These are phyloP conservation scores for Kluyveromyces dobzhanskii DNA, from an alignment of 805 yeast species.

Conservation along the genomic window DNA sequence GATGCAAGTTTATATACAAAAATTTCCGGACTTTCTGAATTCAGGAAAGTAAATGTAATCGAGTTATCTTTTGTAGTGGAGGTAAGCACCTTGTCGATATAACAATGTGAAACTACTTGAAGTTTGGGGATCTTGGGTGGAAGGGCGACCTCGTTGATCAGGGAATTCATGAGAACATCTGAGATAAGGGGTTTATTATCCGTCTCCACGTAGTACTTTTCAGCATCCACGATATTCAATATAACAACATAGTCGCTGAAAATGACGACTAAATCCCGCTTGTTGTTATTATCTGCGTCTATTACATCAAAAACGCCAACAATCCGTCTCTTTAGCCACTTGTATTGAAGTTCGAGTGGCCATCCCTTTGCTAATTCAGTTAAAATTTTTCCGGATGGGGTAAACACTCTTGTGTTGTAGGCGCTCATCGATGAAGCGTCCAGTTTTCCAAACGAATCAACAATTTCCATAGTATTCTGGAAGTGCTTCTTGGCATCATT, in stretches of 20 bases:
- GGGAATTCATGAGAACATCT: constrained; percentile 82
- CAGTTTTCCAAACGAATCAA: constrained; percentile 72
- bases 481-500: constrained; percentile 34
- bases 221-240: constrained; percentile 43
- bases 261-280: constrained; percentile 54
- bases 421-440: constrained; percentile 32
- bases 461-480: constrained; percentile 49
- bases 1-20: constrained; percentile 22
- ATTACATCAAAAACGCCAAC: constrained; percentile 59
- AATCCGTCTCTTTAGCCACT: constrained; percentile 82
- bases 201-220: constrained; percentile 16
- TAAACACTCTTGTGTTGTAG: constrained; percentile 62
- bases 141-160: constrained; percentile 77
- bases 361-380: constrained; percentile 78
- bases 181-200: constrained; percentile 48
- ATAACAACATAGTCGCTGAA: constrained; percentile 77
- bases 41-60: constrained; percentile 15
- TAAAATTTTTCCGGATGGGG: constrained; percentile 84
- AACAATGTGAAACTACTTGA: constrained; percentile 60
- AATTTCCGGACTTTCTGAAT: constrained; percentile 16
- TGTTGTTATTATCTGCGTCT: constrained; percentile 27
- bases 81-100: constrained; percentile 47
- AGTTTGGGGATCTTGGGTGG: constrained; percentile 55
- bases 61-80: constrained; percentile 31
- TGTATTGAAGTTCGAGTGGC: constrained; percentile 82